Base-by-base conservation (phyloP, 2,329 filamentous ascomycete genomes). In the Apiospora arundinis region DNA sequence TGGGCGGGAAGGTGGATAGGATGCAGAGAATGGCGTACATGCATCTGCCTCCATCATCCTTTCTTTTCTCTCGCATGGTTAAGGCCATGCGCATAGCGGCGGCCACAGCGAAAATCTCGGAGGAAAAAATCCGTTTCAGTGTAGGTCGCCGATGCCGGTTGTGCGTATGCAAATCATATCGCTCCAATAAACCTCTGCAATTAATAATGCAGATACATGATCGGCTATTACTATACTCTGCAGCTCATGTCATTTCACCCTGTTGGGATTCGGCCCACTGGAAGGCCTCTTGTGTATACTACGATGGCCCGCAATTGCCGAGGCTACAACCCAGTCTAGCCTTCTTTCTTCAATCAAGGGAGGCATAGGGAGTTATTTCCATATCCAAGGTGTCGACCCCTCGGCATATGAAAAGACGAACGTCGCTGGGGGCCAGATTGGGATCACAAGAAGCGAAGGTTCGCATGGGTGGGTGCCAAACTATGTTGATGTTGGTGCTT, bases 91-190 rank as follows among this genome's bases (percentile, higher is more conserved):
- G 37, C 56, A 63, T 21, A n/a, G 28, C n/a, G 21, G 56, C 21
- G 9, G 32, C 56, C 56, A 63, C 32, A 40, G 32, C 21, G 18
- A 63, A n/a, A 28, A 40, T 63, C 32, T 63, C 32, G 32, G 56
- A 40, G 32, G 32, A 40, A 8, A 63, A 63, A 63, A 63, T 40
- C 56, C 32, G 21, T 37, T 63, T 32, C 56, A 63, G 28, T 40
- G 32, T 63, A 63, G 32, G 21, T 16, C 56, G 56, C 56, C 56
- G 32, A 63, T 9, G 56, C 56, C 56, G 56, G 18, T 63, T 40
- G 56, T 18, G 32, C 32, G 56, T 63, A 63, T 63, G 56, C 56
- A 40, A 63, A 63, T 40, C 56, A 63, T 63, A 63, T 63, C 32
- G 56, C 21, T 28, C 28, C 56, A 63, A 40, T 40, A 63, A n/a